Evolutionary conservation across 345 rosid genomes (phyloP).

Genomic region (Pelargonium nanum): DNA sequence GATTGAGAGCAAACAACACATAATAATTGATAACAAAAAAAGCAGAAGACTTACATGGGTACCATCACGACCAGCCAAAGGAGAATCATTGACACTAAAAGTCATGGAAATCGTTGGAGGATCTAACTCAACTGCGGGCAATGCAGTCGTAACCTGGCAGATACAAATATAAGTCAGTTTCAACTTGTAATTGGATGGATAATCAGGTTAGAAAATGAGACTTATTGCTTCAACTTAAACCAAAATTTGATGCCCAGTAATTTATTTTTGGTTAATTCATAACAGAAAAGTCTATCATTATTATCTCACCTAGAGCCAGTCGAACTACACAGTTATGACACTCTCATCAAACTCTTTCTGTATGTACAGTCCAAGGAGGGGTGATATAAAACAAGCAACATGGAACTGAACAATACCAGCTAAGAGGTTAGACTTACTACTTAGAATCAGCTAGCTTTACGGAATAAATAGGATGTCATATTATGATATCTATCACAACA

Average conservation of each 20-base stretch:
- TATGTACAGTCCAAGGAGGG: not conserved
- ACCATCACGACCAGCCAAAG: slow-evolving; percentile 94
- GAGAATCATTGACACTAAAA: slow-evolving; percentile 94
- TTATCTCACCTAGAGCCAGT: too few relatives aligned
- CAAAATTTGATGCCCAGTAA: too few relatives aligned
- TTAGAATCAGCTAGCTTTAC: too few relatives aligned
- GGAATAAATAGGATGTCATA: too few relatives aligned
- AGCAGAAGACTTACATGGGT: slow-evolving; percentile 49
- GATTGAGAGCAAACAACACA: not conserved
- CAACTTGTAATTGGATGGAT: slow-evolving; percentile 1
- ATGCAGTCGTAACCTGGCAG: slow-evolving; percentile 62
- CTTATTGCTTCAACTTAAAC: not conserved
- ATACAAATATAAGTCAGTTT: slow-evolving; percentile 10
- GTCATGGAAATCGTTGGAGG: slow-evolving; percentile 99
- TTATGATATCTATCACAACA: too few relatives aligned
- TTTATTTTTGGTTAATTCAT: too few relatives aligned
- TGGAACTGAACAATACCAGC: not conserved
- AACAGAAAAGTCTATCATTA: too few relatives aligned
- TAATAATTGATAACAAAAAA: not conserved
- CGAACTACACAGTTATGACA: too few relatives aligned
- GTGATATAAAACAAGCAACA: not conserved
- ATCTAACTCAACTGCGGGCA: slow-evolving; percentile 79
- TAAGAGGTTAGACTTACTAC: not conserved
- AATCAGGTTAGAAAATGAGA: not conserved
- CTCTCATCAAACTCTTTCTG: too few relatives aligned